These are phyloP conservation scores for Xenosphaeropsis pyriputrescens DNA, from an alignment of 2,329 filamentous ascomycete genomes.

Conservation along the genomic window DNA sequence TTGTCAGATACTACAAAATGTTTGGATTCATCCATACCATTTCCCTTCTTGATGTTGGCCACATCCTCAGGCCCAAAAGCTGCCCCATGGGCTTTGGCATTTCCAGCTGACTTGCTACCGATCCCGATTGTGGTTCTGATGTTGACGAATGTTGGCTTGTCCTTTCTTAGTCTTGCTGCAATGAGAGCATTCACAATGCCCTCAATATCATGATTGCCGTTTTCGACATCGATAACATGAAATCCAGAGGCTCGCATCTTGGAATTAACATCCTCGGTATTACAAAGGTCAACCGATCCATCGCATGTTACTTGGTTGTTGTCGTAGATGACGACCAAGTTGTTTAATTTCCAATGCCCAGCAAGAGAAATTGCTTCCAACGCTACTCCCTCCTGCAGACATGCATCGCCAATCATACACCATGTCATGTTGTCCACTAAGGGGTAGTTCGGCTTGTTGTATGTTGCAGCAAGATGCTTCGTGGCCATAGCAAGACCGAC, in stretches of 20 bases:
- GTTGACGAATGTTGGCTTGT: constrained; percentile 36
- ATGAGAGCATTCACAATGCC: constrained; percentile 25
- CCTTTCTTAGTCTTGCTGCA: constrained; percentile 20
- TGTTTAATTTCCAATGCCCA: constrained; percentile 30
- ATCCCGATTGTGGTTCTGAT: constrained; percentile 31
- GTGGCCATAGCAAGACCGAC: constrained; percentile 33
- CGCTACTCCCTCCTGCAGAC: constrained; percentile 32
- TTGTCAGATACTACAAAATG: constrained; percentile 23
- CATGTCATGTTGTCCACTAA: constrained; percentile 29
- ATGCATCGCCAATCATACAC: constrained; percentile 34
- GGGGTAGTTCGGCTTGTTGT: constrained; percentile 26
- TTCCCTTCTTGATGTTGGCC: constrained; percentile 20
- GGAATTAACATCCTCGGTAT: constrained; percentile 31
- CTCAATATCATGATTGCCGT: constrained; percentile 28
- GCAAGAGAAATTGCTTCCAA: constrained; percentile 32
- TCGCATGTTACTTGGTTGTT: constrained; percentile 37
- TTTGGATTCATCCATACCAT: constrained; percentile 23
- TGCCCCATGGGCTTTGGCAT: constrained; percentile 15
- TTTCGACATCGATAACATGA: constrained; percentile 29
- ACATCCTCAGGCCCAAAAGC: constrained; percentile 7
- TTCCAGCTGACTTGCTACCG: constrained; percentile 17
- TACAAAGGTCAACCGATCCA: constrained; percentile 27
- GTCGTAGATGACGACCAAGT: constrained; percentile 33
- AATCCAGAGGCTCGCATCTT: constrained; percentile 33
- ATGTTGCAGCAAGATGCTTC: constrained; percentile 29